Evolutionary conservation across 1,139 yeast genomes (phyloP), one percentile per base, ranked within the genome.

Genomic region (Geotrichum phurueaensis): DNA sequence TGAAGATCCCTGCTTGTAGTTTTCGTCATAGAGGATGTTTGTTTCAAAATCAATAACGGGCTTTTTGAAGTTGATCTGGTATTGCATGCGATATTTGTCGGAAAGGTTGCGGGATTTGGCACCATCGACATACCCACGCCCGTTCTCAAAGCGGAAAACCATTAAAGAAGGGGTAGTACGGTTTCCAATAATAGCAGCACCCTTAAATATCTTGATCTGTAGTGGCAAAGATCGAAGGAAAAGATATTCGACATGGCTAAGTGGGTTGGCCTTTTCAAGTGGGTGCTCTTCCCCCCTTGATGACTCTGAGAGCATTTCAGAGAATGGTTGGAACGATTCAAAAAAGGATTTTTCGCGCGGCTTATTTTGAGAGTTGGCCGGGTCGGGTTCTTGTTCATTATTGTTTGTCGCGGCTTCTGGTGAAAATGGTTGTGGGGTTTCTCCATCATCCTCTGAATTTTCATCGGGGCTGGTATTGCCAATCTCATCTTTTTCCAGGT

Each of bases 151-250:
- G 10, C 90, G 84, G 5, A 81, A 76, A 1, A 90, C 84, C 54
- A 88, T 65, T 13, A 94, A 75, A 0, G 92, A 83, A 0, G 96
- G 88, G 0, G 97, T 90, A 13, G 83, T 79, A 60, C 81, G 78
- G 72, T 91, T 92, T 7, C 99, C 99, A 45, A 90, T 69, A 0
- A 90, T 86, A 45, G 89, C 63, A 0, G 96, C 87, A 0, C 94
- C 92, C 61, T 83, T 86, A 55, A 79, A 81, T n/a, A 88, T 75
- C 29, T 76, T 74, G 3, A 87, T 60, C 51, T 82, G 81, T 1
- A 89, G 65, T 0, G 96, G 96, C 33, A 87, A 71, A 6, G 83
- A 63, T 36, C 76, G 74, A 47, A 80, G 68, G 31, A 84, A 69
- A 47, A 75, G 47, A 51, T 56, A 52, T 29, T 61, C 62, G 2